Conservation (phyloP, 202 grass and related monocot genomes). For the Sporobolus alterniflorus region DNA sequence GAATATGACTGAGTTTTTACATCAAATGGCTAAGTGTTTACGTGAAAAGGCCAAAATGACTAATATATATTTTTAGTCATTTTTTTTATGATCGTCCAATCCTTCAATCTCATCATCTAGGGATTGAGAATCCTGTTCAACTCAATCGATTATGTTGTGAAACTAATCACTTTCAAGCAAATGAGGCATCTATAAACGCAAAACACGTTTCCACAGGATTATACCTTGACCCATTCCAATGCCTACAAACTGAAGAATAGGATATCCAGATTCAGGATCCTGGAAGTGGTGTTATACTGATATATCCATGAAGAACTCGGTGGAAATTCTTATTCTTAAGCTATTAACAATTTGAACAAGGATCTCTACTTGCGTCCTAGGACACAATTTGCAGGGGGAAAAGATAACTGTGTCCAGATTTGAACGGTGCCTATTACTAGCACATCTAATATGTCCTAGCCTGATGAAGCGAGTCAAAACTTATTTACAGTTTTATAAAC, state of each 20-base stretch:
- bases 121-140: too few relatives aligned
- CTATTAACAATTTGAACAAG: slow-evolving; percentile 56
- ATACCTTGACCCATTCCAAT: not conserved
- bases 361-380: slow-evolving; percentile 29
- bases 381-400: slow-evolving; percentile 71
- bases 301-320: slow-evolving; percentile 22
- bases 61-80: too few relatives aligned
- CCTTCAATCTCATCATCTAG: too few relatives aligned
- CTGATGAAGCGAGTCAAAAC: slow-evolving; percentile 51
- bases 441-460: slow-evolving; percentile 48
- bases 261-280: not conserved
- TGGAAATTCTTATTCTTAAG: slow-evolving; percentile 43
- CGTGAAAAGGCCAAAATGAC: too few relatives aligned
- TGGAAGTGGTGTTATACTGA: not conserved
- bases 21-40: too few relatives aligned
- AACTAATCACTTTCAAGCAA: not conserved
- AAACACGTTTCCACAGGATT: not conserved
- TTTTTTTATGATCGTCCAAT: too few relatives aligned
- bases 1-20: too few relatives aligned
- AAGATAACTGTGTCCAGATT: slow-evolving; percentile 48
- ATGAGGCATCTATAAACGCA: not conserved
- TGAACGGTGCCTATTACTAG: slow-evolving; percentile 35
- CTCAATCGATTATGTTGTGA: too few relatives aligned
- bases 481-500: slow-evolving; percentile 84
- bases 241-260: not conserved